A percentile compares a stretch with the other conserved stretches of the same genome.
These are phyloP conservation scores for Apiospora phragmitis DNA, from an alignment of 2,329 filamentous ascomycete species.

Conservation along the genomic window DNA sequence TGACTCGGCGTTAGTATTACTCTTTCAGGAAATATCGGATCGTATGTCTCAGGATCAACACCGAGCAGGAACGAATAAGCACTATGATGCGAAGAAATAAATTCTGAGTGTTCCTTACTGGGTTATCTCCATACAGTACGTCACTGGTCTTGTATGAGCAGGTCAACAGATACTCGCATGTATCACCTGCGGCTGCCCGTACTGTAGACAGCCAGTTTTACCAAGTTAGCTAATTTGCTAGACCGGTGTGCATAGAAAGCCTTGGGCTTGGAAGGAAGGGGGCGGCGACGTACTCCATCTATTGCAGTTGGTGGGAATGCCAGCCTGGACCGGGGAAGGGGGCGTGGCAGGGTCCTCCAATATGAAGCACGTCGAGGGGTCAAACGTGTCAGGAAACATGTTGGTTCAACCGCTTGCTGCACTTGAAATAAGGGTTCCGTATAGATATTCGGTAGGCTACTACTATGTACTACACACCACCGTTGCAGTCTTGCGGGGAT, in stretches of 20 bases:
- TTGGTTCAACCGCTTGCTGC: not conserved
- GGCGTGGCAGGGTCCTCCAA: not conserved
- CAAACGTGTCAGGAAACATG: not conserved
- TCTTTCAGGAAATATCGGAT: no score
- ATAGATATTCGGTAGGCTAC: not conserved
- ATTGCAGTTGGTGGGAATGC: not conserved
- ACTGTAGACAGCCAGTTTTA: not conserved
- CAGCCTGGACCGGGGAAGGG: not conserved
- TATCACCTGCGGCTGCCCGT: not conserved
- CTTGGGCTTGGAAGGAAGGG: not conserved
- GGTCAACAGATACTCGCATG: not conserved
- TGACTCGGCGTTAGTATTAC: no score
- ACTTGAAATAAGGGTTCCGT: not conserved
- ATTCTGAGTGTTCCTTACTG: no score
- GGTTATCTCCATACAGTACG: not conserved
- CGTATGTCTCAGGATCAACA: no score
- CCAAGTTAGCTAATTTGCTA: not conserved
- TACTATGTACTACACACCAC: not conserved
- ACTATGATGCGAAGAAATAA: no score
- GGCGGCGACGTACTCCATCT: not conserved
- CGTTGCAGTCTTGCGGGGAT: not conserved
- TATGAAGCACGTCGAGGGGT: not conserved
- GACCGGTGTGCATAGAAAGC: not conserved
- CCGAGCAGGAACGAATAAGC: no score
- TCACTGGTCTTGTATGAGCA: no score